These are phyloP conservation scores for Durotheca rogersii DNA, from an alignment of 495 filamentous ascomycete species.

Conservation along the genomic window DNA sequence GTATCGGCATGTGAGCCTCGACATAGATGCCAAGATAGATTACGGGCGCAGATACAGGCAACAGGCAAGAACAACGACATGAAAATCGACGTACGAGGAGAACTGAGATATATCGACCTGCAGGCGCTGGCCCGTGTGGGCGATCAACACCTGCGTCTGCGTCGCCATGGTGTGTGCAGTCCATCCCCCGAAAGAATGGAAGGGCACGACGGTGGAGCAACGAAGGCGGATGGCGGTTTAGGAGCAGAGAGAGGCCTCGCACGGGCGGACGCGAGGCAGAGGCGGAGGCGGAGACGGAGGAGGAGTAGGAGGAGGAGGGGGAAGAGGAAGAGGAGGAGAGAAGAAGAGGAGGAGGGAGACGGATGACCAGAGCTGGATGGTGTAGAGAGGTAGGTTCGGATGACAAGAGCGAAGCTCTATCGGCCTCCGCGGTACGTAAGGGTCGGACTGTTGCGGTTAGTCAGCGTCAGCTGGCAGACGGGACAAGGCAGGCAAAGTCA, in stretches of 20 bases:
- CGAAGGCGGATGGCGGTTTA: slow-evolving; percentile 1
- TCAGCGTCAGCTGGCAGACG: slow-evolving; percentile 25
- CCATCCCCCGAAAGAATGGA: slow-evolving; percentile 36
- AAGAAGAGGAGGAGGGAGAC: not conserved
- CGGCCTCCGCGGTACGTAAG: no score
- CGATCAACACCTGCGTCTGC: slow-evolving; percentile 80
- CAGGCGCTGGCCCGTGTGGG: slow-evolving; percentile 84
- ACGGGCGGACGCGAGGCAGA: not conserved
- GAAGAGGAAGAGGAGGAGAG: no score
- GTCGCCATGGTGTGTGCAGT: slow-evolving; percentile 53
- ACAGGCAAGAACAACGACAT: not conserved
- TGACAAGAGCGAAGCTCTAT: slow-evolving; percentile 18
- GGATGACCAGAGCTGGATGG: no score
- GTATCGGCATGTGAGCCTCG: no score
- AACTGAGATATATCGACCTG: slow-evolving; percentile 68
- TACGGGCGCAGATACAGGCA: not conserved
- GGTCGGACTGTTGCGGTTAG: slow-evolving; percentile 21
- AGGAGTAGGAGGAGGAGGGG: not conserved
- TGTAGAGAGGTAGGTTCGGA: not conserved
- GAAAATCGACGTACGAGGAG: slow-evolving; percentile 58
- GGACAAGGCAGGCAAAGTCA: no score
- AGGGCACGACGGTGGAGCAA: slow-evolving; percentile 4
- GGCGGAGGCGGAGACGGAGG: not conserved
- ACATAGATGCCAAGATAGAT: no score
- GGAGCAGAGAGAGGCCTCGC: not conserved